These are phyloP conservation scores for Hypoxylon fragiforme DNA, from an alignment of 495 filamentous ascomycete genomes.

Conservation along the genomic window DNA sequence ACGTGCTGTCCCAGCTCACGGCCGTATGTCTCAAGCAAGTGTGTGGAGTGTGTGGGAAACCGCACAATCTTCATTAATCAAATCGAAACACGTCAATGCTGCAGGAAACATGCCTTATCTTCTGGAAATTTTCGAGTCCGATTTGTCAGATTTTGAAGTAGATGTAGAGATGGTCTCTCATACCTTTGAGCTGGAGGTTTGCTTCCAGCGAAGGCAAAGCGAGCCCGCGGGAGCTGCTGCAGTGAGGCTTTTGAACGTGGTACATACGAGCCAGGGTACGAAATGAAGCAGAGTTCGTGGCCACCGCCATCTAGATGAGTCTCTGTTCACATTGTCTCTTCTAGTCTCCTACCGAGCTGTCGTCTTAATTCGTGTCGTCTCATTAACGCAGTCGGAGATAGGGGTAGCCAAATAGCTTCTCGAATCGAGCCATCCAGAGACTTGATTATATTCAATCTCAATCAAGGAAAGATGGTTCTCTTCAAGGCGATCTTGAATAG, in stretches of 20 bases:
- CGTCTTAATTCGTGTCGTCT: too few relatives aligned
- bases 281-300: background rate
- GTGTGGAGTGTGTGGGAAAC: conserved; percentile 4
- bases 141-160: background rate
- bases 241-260: conserved; percentile 12
- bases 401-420: too few relatives aligned
- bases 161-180: background rate
- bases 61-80: conserved; percentile 23
- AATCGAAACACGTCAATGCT: conserved; percentile 22
- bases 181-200: background rate
- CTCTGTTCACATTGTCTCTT: background rate
- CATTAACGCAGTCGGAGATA: background rate
- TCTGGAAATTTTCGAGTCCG: conserved; percentile 6
- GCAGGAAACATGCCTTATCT: background rate
- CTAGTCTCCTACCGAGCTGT: background rate
- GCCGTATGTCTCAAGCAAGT: conserved; percentile 11
- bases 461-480: background rate
- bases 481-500: conserved; percentile 24
- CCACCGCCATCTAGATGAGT: too few relatives aligned
- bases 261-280: background rate
- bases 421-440: too few relatives aligned
- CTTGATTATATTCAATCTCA: background rate
- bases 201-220: conserved; percentile 1
- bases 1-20: conserved; percentile 17
- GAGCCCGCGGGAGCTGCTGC: conserved; percentile 12